A percentile compares a stretch with the other conserved stretches of the same genome.
phyloP scores from a whole-genome alignment of 2,329 filamentous ascomycete species.

The Zalaria obscura region DNA sequence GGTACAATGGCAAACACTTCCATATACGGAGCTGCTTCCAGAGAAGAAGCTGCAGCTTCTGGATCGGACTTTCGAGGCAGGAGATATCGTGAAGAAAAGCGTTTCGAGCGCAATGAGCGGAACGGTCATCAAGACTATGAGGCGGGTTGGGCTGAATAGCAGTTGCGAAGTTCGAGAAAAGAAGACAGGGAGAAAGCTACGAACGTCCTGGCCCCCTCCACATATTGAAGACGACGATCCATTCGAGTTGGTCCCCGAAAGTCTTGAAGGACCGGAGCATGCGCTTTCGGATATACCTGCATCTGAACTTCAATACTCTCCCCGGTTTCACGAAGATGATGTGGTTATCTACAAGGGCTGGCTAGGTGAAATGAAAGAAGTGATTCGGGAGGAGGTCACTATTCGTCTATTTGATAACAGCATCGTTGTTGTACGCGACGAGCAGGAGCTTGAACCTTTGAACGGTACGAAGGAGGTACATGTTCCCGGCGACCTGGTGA shows the following conservation, averaged over 20 bases:
- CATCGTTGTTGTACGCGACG: conserved; percentile 37
- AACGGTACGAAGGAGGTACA: conserved; percentile 15
- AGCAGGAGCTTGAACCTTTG: conserved; percentile 20
- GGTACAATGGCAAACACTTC: conserved; percentile 31
- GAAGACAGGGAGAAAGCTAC: conserved; percentile 2
- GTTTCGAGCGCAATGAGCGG: conserved; percentile 37
- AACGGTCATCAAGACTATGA: conserved; percentile 35
- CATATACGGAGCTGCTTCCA: conserved; percentile 5
- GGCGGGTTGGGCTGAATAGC: conserved; percentile 28
- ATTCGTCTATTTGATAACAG: conserved; percentile 37
- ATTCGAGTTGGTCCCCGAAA: conserved; percentile 1
- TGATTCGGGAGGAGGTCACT: conserved; percentile 32
- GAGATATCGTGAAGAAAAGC: conserved; percentile 39
- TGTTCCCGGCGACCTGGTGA: conserved; percentile 34
- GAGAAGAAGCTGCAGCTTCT: conserved; percentile 33
- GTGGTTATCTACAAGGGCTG: conserved; percentile 41
- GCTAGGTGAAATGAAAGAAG: conserved; percentile 38
- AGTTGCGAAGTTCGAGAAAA: conserved; percentile 12
- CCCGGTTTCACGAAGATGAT: conserved; percentile 33
- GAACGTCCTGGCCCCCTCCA: conserved; percentile 5
- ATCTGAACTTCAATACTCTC: conserved; percentile 14
- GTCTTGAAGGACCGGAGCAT: not conserved
- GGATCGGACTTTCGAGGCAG: conserved; percentile 39
- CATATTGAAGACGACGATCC: conserved; percentile 5
- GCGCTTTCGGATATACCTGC: conserved; percentile 15